A percentile compares a stretch with the other conserved stretches of the same genome.
Conservation (phyloP, 345 rosid species). For the Linum usitatissimum region DNA sequence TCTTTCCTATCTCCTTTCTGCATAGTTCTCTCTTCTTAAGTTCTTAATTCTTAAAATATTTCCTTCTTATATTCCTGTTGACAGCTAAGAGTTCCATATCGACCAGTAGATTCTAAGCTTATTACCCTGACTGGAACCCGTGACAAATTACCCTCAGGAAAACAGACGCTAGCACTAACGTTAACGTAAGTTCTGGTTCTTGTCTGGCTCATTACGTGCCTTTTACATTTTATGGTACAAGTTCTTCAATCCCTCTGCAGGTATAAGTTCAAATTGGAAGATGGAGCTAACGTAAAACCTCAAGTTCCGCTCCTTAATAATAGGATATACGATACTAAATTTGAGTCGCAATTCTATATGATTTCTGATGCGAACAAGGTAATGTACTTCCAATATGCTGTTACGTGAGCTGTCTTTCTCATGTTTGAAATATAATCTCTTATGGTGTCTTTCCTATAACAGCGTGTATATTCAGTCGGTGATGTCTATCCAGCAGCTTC, state of each 20-base stretch:
- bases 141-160: slow-evolving; percentile 87
- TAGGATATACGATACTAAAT: slow-evolving; percentile 93
- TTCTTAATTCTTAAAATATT: slow-evolving; percentile 7
- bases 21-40: slow-evolving; percentile 10
- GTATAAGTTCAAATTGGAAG: slow-evolving; percentile 90
- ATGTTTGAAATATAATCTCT: neutral
- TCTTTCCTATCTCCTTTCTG: neutral
- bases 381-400: neutral
- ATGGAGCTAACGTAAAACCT: slow-evolving; percentile 81
- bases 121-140: slow-evolving; percentile 53
- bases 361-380: slow-evolving; percentile 94
- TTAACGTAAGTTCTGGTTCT: slow-evolving; percentile 49
- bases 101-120: slow-evolving; percentile 72
- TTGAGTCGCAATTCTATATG: slow-evolving; percentile 93
- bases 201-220: slow-evolving; percentile 5
- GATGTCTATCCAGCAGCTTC: slow-evolving; percentile 73
- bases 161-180: slow-evolving; percentile 76
- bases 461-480: slow-evolving; percentile 85
- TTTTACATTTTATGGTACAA: slow-evolving; percentile 1
- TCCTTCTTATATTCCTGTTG: slow-evolving; percentile 7
- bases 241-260: slow-evolving; percentile 31
- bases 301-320: slow-evolving; percentile 76
- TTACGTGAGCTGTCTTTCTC: neutral
- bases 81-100: slow-evolving; percentile 77
- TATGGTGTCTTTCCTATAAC: slow-evolving; percentile 7